These are phyloP conservation scores for Porphyridium purpureum DNA, from an alignment of 23 red algal genomes.

Conservation along the genomic window DNA sequence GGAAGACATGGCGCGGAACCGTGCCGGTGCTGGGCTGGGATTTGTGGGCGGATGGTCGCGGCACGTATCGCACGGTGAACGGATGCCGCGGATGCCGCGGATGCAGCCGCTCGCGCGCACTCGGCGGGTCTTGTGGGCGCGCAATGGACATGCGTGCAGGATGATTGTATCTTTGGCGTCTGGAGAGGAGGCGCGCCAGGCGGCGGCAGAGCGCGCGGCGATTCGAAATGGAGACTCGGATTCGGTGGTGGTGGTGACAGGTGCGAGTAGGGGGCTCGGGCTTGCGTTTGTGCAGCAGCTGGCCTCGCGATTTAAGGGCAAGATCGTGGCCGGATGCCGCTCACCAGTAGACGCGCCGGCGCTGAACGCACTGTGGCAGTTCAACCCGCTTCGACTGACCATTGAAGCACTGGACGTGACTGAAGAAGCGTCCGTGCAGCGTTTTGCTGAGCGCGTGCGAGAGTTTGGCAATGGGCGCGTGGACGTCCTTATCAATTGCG, in stretches of 20 bases:
- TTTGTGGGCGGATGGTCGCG: no score
- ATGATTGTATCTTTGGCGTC: no score
- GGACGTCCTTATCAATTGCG: constrained; percentile 1
- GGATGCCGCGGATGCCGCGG: no score
- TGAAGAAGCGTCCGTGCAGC: constrained; percentile 15
- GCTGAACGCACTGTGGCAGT: constrained; percentile 43
- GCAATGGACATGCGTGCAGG: no score
- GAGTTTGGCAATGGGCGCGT: neutral
- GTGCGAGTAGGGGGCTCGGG: constrained; percentile 38
- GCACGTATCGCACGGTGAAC: no score
- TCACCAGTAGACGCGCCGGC: constrained; percentile 21
- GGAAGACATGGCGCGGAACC: no score
- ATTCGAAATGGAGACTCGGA: constrained; percentile 34
- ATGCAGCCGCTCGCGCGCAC: no score
- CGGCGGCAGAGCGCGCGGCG: no score
- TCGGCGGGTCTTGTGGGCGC: no score
- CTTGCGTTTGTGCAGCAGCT: constrained; percentile 28
- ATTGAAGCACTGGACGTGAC: constrained; percentile 28
- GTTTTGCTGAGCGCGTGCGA: neutral
- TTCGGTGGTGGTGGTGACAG: constrained; percentile 38
- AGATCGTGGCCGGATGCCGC: constrained; percentile 38
- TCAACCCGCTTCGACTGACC: constrained; percentile 35
- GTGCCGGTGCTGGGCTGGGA: no score
- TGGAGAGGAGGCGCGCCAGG: no score
- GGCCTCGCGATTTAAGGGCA: constrained; percentile 14